Evolutionary conservation across 2,329 filamentous ascomycete genomes (phyloP).

Genomic region (Fusarium dimerum): DNA sequence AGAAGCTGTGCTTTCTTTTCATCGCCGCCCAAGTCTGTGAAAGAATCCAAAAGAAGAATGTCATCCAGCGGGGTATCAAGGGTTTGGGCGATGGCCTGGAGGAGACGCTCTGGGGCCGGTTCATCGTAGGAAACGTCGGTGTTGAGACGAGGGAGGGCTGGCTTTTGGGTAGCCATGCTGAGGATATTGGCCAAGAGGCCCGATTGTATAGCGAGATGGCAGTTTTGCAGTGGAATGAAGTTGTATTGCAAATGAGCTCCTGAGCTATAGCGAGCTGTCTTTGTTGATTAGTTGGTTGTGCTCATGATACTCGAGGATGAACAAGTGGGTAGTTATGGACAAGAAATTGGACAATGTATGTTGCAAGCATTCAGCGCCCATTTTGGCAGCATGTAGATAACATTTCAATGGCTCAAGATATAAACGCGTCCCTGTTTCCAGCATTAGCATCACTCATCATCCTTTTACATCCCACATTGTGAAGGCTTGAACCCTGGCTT

Average conservation of each 20-base stretch:
- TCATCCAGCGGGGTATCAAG: constrained; percentile 34
- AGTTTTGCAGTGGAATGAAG: too few species aligned
- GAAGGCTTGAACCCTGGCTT: neutral
- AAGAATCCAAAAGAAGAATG: constrained; percentile 43
- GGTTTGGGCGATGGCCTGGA: constrained; percentile 37
- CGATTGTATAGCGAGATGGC: neutral
- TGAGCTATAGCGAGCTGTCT: too few species aligned
- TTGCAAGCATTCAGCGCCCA: neutral
- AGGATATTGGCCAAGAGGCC: neutral
- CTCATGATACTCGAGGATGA: neutral
- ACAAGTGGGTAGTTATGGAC: neutral
- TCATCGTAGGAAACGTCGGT: constrained; percentile 20
- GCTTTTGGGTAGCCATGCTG: constrained; percentile 10
- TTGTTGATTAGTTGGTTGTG: too few species aligned
- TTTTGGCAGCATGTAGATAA: neutral
- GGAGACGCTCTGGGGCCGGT: constrained; percentile 33
- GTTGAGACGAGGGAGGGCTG: constrained; percentile 24
- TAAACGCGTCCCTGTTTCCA: neutral
- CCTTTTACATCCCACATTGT: neutral
- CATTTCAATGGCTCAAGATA: neutral
- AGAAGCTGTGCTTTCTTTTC: constrained; percentile 33
- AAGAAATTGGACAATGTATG: neutral
- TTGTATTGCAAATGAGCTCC: too few species aligned
- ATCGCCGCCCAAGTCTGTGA: constrained; percentile 46
- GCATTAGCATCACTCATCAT: neutral